Evolutionary conservation across 805 yeast species (phyloP).

Genomic region (Kurtzmaniella fragi): DNA sequence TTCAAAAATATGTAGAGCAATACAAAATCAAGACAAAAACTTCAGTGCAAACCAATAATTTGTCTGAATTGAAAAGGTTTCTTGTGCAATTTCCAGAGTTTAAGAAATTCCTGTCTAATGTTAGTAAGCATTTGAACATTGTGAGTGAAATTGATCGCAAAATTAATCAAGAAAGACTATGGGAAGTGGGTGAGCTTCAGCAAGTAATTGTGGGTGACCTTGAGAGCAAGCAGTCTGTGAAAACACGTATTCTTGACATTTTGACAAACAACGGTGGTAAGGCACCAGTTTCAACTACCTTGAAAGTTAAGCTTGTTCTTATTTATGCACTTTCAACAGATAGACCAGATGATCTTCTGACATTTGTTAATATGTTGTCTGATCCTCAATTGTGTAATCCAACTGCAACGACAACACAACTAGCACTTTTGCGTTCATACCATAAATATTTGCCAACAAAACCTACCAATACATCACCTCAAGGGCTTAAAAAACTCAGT

Average conservation of each 20-base stretch:
- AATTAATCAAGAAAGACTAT: constrained; percentile 58
- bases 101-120: constrained; percentile 79
- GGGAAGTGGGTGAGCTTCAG: constrained; percentile 87
- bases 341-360: constrained; percentile 16
- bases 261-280: constrained; percentile 25
- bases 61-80: constrained; percentile 86
- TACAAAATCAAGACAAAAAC: constrained; percentile 79
- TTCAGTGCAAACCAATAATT: constrained; percentile 57
- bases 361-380: constrained; percentile 20
- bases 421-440: constrained; percentile 26
- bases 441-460: constrained; percentile 24
- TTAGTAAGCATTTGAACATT: constrained; percentile 86
- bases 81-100: constrained; percentile 94
- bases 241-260: constrained; percentile 50
- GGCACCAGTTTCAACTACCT: constrained; percentile 37
- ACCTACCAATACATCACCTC: constrained; percentile 26
- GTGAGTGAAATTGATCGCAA: constrained; percentile 80
- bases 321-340: constrained; percentile 59
- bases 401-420: constrained; percentile 29
- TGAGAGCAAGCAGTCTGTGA: constrained; percentile 35
- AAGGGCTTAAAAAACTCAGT: constrained; percentile 14
- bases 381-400: constrained; percentile 26
- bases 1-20: constrained; percentile 76
- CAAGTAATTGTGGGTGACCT: constrained; percentile 68
- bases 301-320: constrained; percentile 68